Base-by-base conservation (phyloP, 148 eudicot genomes). In the Fallopia convolvulus region DNA sequence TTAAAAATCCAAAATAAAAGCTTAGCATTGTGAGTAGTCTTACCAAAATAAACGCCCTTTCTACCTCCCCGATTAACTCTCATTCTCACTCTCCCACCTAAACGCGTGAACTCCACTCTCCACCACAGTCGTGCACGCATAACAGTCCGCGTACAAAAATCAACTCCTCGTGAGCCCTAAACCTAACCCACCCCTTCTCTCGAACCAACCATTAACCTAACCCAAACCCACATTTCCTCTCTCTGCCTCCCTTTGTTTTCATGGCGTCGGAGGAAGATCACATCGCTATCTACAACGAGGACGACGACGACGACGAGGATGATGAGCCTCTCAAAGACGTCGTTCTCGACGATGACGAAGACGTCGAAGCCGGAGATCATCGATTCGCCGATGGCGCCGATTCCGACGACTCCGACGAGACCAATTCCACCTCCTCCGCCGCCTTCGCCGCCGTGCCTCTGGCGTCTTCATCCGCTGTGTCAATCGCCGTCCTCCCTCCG, bases 281-380 rank as follows among this genome's bases (percentile, higher is more conserved):
- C 77, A 48, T 44, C 75, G 71, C 55, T 68, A 74, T 50, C 68
- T 41, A 80, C 4, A 78, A 70, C 75, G 84, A 72, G 84, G 79
- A 71, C 76, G 85, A 83, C 66, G 88, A 85, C 70, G 90, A 86
- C 49, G 79, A 77, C 76, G 88, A 87, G 65, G 90, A 88, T 26
- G 85, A 46, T 42, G 85, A 75, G 13, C 82, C 86, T 58, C 74
- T 81, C 41, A 90, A 82, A 70, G 87, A 72, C 60, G 87, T 75
- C 55, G 79, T 79, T 17, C 83, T 86, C 36, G 80, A 81, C 49
- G 80, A 76, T 36, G 88, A 78, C 66, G 83, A 71, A 0, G 83
- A 81, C 13, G 68, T 44, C 20, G 75, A 58, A 14, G 76, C 18
- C 7, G 80, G 73, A 3, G 87, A 61, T 13, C 82, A 79, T n/a